A percentile compares a stretch with the other conserved stretches of the same genome.
Conservation (phyloP, 139 green algal species). For the Tetraselmis striata region DNA sequence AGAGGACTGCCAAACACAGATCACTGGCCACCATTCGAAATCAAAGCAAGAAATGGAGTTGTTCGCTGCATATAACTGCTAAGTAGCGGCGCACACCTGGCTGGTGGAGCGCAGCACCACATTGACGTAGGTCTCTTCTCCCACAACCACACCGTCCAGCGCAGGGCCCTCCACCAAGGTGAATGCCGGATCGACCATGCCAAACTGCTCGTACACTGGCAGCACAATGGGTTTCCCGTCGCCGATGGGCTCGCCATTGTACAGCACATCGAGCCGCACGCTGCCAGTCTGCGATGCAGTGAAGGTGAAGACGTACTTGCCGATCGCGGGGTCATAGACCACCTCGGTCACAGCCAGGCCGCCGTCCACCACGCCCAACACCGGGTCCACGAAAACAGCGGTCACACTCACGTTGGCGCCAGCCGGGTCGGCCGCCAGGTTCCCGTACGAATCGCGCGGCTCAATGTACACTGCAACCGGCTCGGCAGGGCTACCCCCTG, state of each 20-base stretch:
- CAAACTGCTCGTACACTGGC: not conserved
- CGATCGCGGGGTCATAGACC: not conserved
- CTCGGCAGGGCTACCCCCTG: not conserved
- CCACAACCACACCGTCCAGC: not conserved
- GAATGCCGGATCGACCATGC: not conserved
- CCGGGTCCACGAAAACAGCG: not conserved
- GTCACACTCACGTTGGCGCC: not conserved
- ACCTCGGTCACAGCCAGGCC: not conserved
- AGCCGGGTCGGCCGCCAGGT: not conserved
- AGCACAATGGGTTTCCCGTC: not conserved
- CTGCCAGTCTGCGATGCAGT: not conserved
- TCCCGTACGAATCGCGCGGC: slow-evolving; percentile 7
- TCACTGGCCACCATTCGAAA: too few relatives aligned
- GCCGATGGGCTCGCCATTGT: not conserved
- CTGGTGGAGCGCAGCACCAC: not conserved
- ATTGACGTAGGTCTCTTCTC: not conserved
- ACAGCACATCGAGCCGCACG: not conserved
- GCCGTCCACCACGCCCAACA: not conserved
- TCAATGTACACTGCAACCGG: slow-evolving; percentile 1
- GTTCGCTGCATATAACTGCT: too few relatives aligned
- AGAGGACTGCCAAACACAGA: too few relatives aligned
- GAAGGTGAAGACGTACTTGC: not conserved
- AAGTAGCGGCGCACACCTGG: too few relatives aligned
- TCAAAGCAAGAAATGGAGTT: too few relatives aligned
- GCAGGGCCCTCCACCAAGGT: not conserved